These are phyloP conservation scores for Acanthamoeba royreba DNA, from an alignment of 208 protist genomes.

Conservation along the genomic window DNA sequence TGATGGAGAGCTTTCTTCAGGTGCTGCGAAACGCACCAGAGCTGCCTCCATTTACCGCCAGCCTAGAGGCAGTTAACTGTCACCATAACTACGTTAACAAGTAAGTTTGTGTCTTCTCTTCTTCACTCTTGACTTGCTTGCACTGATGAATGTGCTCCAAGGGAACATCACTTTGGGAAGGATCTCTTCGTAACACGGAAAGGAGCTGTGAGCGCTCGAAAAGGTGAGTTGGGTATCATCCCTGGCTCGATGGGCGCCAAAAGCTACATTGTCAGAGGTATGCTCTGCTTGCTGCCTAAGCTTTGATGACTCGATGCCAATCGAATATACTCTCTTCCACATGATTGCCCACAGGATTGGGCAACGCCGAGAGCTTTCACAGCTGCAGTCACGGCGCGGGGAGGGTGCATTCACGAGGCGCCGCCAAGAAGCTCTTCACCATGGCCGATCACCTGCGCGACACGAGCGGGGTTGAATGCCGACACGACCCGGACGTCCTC, in stretches of 20 bases:
- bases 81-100: constrained; percentile 87
- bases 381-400: constrained; percentile 87
- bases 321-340: no score
- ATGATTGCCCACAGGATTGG: constrained; percentile 70
- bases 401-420: constrained; percentile 79
- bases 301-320: neutral
- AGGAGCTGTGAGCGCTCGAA: constrained; percentile 82
- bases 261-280: constrained; percentile 85
- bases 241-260: constrained; percentile 86
- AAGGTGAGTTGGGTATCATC: constrained; percentile 85
- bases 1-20: constrained; percentile 81
- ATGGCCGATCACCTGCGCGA: constrained; percentile 79
- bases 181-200: constrained; percentile 87
- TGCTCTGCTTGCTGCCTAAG: neutral
- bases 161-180: constrained; percentile 48
- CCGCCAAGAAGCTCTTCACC: constrained; percentile 84
- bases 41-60: constrained; percentile 65
- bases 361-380: constrained; percentile 79
- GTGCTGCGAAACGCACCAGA: constrained; percentile 72
- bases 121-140: neutral
- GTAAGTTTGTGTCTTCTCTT: neutral
- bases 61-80: constrained; percentile 82
- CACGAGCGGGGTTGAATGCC: constrained; percentile 68
- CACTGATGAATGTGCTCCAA: neutral
- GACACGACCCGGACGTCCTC: constrained; percentile 77